Conservation (phyloP, 78 protist species). For the Dictyostelium capitatum region DNA sequence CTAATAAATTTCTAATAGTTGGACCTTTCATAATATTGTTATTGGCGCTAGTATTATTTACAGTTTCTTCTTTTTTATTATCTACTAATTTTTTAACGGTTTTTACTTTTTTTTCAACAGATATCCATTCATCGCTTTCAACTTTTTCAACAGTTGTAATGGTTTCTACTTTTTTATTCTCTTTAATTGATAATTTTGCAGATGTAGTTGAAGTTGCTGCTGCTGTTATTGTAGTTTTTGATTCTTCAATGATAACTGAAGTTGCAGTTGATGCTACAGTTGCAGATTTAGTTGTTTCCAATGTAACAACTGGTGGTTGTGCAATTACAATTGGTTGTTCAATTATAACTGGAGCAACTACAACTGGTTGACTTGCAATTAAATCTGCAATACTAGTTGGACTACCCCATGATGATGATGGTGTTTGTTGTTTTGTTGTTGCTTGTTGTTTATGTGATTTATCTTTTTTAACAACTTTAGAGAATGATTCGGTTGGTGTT, state of each 20-base stretch:
- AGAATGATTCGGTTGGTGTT: background rate
- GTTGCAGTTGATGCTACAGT: background rate
- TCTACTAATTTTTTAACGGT: background rate
- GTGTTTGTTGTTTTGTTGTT: background rate
- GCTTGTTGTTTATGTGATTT: background rate
- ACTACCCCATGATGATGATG: background rate
- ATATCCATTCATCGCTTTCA: slow-evolving; percentile 47
- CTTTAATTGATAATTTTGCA: background rate
- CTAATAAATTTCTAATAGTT: slow-evolving; percentile 47
- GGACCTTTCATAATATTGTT: slow-evolving; percentile 26
- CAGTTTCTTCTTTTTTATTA: background rate
- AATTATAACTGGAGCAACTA: background rate
- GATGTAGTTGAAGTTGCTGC: background rate
- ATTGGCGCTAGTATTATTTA: background rate
- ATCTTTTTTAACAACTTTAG: slow-evolving; percentile 13
- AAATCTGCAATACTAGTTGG: slow-evolving; percentile 7
- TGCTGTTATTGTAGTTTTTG: background rate
- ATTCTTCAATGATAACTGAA: background rate
- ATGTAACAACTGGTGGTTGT: background rate
- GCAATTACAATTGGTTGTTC: background rate
- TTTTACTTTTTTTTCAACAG: slow-evolving; percentile 70
- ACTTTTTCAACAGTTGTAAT: background rate
- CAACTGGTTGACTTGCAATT: slow-evolving; percentile 6
- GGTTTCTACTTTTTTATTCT: slow-evolving; percentile 17
- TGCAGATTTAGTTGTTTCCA: no score